Base-by-base conservation (phyloP, 2,329 filamentous ascomycete species). In the Chaetomiaceae sp. region DNA sequence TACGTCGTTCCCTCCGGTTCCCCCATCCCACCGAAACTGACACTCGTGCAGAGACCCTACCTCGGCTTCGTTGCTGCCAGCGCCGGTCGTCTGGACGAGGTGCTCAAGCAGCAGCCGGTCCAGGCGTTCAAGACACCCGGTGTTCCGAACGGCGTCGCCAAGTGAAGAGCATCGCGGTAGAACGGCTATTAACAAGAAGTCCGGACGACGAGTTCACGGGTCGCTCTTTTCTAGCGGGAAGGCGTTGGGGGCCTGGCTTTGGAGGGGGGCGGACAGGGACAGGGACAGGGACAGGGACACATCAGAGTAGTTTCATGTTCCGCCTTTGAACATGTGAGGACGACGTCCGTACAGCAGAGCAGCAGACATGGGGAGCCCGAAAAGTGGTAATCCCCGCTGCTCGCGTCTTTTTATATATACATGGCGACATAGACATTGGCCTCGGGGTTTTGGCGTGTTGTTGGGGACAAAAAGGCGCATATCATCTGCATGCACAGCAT, bases 31-130 rank as follows among this genome's bases (percentile, higher is more conserved):
- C 4, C 17, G 5, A 25, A 37, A 37, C 52, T 54, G 20, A 54
- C 48, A 5, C 8, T n/a, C 2, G 17, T 23, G 1, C 53, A 55
- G 53, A 38, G 82, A 65, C 83, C 87, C 1, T 93, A 89, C 70
- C 76, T 96, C 19, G 90, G 90, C 41, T 91, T 96, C 66, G 79
- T 96, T 41, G 89, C 90, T 27, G 87, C 89, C 2, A 82, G 82
- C 46, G 79, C 85, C 2, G 86, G 86, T 13, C 78, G 83, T 63
- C 70, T 92, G 41, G 79, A 75, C 21, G 50, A 65, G 43, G 61
- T 73, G 25, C 63, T 64, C 30, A 60, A 64, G 56, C 53, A 55
- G 38, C 6, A 50, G 14, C 53, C 53, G 25, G 53, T 55, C 5
- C 60, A 64, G 45, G 51, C 62, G 19, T 58, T 58, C 45, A 54